A percentile compares a stretch with the other conserved stretches of the same genome.
Evolutionary conservation across 192 early-diverging fungal species (phyloP).

Genomic region (Phlyctochytrium planicorne): DNA sequence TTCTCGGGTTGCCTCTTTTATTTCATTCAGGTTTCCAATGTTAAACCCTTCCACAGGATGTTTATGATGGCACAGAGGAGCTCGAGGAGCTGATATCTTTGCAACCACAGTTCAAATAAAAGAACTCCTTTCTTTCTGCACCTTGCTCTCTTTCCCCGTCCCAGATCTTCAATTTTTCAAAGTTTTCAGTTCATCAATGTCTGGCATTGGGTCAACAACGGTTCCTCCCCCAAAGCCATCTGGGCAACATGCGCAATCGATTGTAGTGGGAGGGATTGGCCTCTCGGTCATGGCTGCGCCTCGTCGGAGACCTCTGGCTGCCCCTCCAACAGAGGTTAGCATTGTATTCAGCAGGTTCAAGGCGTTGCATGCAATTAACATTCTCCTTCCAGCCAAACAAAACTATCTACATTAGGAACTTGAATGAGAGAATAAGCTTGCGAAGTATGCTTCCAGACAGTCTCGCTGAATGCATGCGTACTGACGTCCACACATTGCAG

Average conservation of each 20-base stretch:
- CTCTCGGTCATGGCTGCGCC: constrained; percentile 26
- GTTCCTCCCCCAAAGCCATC: not conserved
- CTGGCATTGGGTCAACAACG: too few species aligned
- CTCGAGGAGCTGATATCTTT: not conserved
- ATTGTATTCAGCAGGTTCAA: not conserved
- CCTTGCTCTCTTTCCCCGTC: too few species aligned
- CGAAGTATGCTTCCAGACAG: constrained; percentile 50
- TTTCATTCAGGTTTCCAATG: not conserved
- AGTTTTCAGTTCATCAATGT: too few species aligned
- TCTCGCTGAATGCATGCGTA: not conserved
- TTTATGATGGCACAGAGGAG: constrained; percentile 13
- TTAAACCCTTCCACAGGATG: not conserved
- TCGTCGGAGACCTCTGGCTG: constrained; percentile 21
- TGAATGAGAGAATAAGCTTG: constrained; percentile 72
- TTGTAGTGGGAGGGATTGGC: constrained; percentile 26
- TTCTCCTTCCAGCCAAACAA: constrained; percentile 63
- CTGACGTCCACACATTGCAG: constrained; percentile 36
- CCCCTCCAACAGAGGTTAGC: constrained; percentile 26
- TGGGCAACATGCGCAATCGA: not conserved
- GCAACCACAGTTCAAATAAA: not conserved
- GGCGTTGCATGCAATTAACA: not conserved
- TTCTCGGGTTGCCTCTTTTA: constrained; percentile 3
- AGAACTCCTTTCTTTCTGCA: too few species aligned
- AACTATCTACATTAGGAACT: constrained; percentile 78
- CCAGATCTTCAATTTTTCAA: too few species aligned